These are phyloP conservation scores for Dimargaris xerosporica DNA, from an alignment of 192 early-diverging fungal genomes.

Conservation along the genomic window DNA sequence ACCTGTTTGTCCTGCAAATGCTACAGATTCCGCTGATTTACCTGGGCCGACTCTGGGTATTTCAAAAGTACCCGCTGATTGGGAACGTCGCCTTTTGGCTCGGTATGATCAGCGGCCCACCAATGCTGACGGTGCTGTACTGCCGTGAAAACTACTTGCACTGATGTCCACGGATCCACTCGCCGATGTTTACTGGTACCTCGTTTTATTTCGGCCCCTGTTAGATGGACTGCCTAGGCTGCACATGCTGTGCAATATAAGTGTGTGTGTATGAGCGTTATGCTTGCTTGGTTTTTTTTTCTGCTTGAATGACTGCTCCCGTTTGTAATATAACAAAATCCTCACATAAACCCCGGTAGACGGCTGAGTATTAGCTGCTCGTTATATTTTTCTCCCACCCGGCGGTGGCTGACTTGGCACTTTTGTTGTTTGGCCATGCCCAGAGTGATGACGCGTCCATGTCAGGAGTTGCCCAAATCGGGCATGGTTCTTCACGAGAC, in stretches of 20 bases:
- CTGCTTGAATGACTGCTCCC: too few relatives aligned
- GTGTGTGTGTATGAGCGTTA: too few relatives aligned
- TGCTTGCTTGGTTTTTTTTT: too few relatives aligned
- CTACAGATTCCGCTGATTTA: conserved; percentile 79
- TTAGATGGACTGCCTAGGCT: neutral
- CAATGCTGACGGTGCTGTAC: conserved; percentile 63
- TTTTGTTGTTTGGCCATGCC: neutral
- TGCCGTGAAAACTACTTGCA: conserved; percentile 28
- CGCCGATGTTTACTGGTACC: neutral
- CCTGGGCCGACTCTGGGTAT: conserved; percentile 35
- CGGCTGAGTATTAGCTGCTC: too few relatives aligned
- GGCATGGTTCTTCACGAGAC: too few relatives aligned
- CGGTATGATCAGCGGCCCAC: conserved; percentile 74
- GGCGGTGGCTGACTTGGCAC: neutral
- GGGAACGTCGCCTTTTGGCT: conserved; percentile 86
- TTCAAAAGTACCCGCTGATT: conserved; percentile 44
- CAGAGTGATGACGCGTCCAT: neutral
- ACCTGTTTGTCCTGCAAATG: conserved; percentile 77
- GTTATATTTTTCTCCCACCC: neutral
- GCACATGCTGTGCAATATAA: too few relatives aligned
- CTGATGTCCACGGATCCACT: neutral
- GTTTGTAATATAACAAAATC: too few relatives aligned
- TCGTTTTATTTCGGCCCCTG: neutral
- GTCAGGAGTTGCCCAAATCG: too few relatives aligned
- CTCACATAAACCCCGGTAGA: too few relatives aligned